phyloP scores from a whole-genome alignment of 2,329 filamentous ascomycete genomes.

The Botrytis deweyae region DNA sequence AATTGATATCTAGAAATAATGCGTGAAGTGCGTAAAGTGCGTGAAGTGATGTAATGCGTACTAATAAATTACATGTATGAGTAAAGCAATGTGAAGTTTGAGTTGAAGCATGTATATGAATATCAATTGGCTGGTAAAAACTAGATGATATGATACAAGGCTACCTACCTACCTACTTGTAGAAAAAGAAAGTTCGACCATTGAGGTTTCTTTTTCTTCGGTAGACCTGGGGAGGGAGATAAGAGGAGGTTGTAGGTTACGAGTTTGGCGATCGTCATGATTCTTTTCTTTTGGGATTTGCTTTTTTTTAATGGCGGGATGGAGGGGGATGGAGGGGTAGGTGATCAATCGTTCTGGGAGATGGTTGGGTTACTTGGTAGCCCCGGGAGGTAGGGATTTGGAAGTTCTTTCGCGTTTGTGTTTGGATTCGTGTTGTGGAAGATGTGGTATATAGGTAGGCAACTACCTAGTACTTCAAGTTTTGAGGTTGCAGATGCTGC shows the following conservation, averaged over 20 bases:
- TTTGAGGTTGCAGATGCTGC: not conserved
- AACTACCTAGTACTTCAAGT: too few species aligned
- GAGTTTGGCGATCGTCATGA: too few species aligned
- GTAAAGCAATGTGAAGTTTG: not conserved
- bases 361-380: not conserved
- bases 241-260: not conserved
- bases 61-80: not conserved
- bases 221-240: not conserved
- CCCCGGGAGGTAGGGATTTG: accelerated
- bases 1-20: not conserved
- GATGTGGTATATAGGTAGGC: not conserved
- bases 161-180: too few species aligned
- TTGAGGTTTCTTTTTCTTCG: not conserved
- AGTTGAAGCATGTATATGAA: too few species aligned
- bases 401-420: not conserved
- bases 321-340: not conserved
- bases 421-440: not conserved
- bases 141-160: not conserved
- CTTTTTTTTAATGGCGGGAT: not conserved
- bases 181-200: not conserved
- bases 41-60: not conserved
- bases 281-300: not conserved
- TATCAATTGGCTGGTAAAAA: not conserved
- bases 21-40: accelerated
- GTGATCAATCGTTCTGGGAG: not conserved